Conservation (phyloP, 2,329 filamentous ascomycete genomes). For the Alternaria postmessia region DNA sequence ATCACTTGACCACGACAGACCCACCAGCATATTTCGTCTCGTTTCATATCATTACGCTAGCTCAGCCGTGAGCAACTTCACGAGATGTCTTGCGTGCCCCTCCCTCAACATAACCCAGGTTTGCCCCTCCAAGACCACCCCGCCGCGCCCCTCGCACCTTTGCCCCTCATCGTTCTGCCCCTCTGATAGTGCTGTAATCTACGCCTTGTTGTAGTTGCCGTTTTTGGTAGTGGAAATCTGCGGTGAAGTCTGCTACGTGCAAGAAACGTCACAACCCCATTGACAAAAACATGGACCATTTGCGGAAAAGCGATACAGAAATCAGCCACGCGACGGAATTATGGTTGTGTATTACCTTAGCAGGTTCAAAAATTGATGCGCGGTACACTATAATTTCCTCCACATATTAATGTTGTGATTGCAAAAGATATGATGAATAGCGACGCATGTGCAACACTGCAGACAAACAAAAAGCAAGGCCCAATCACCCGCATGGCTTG, state of each 20-base stretch:
- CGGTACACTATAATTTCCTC: not conserved
- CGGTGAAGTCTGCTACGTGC: not conserved
- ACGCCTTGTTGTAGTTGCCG: not conserved
- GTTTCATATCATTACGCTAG: not conserved
- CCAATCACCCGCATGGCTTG: not conserved
- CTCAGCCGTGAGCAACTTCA: not conserved
- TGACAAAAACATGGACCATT: not conserved
- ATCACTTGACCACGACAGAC: not conserved
- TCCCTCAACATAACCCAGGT: not conserved
- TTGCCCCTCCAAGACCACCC: conserved; percentile 22
- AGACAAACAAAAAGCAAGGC: not conserved
- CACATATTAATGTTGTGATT: not conserved
- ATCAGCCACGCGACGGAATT: not conserved
- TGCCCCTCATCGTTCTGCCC: conserved; percentile 25
- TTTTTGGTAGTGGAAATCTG: not conserved
- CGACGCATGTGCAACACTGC: not conserved
- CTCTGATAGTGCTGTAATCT: conserved; percentile 28
- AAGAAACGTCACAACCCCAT: not conserved
- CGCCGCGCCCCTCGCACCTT: conserved; percentile 13
- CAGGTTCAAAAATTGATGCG: not conserved
- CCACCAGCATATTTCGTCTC: not conserved
- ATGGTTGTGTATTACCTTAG: not conserved
- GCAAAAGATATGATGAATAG: not conserved
- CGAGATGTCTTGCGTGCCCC: not conserved
- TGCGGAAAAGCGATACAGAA: not conserved